These are phyloP conservation scores for Coemansia pectinata DNA, from an alignment of 192 early-diverging fungal genomes.

Conservation along the genomic window DNA sequence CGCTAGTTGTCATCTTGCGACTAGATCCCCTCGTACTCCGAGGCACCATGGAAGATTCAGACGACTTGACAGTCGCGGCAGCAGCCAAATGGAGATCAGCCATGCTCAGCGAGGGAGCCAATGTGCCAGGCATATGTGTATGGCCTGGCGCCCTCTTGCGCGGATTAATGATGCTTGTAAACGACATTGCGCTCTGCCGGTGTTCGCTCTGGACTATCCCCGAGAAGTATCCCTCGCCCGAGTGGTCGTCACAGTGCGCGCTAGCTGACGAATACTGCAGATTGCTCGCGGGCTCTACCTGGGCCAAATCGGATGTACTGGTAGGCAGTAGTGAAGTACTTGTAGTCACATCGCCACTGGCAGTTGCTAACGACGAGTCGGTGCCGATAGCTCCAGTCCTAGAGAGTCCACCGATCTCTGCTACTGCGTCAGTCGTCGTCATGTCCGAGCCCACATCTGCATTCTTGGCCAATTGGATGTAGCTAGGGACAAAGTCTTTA, in stretches of 20 bases:
- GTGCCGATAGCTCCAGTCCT: background rate
- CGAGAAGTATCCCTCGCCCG: background rate
- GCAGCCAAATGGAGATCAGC: slow-evolving; percentile 18
- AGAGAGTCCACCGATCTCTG: background rate
- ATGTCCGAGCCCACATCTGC: background rate
- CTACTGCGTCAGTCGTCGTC: background rate
- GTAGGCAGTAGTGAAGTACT: background rate
- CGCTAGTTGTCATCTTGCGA: background rate
- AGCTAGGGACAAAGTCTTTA: slow-evolving; percentile 23
- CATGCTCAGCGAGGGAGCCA: slow-evolving; percentile 29
- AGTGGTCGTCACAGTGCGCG: background rate
- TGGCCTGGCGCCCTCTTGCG: slow-evolving; percentile 2
- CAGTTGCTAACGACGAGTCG: background rate
- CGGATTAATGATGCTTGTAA: slow-evolving; percentile 48
- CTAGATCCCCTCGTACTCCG: background rate
- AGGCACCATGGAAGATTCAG: background rate
- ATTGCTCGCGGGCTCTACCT: background rate
- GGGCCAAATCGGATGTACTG: background rate
- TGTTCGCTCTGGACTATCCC: background rate
- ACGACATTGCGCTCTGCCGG: slow-evolving; percentile 13
- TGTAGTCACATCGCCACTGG: background rate
- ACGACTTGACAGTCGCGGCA: background rate
- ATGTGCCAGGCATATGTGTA: slow-evolving; percentile 25
- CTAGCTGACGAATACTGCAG: slow-evolving; percentile 21
- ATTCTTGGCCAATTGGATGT: background rate